Evolutionary conservation across 2,329 filamentous ascomycete genomes (phyloP).

Genomic region (Xylariaceae sp.): DNA sequence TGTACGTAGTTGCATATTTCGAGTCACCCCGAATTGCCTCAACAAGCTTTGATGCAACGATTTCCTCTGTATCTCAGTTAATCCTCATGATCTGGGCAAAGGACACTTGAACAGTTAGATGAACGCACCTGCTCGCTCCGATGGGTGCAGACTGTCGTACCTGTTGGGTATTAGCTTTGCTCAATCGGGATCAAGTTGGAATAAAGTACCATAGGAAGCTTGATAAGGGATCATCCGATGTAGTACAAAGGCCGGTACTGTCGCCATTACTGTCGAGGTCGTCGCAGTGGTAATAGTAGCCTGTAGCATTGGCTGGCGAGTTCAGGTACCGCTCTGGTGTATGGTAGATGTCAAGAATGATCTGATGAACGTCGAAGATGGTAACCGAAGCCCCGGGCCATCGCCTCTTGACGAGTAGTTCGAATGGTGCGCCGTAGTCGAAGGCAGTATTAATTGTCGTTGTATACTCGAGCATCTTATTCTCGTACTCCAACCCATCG

Average conservation of each 20-base stretch:
- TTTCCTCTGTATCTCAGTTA: slow-evolving; percentile 27
- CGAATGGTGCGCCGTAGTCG: slow-evolving; percentile 46
- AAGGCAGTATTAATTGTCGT: slow-evolving; percentile 47
- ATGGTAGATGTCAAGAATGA: slow-evolving; percentile 62
- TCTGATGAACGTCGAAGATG: slow-evolving; percentile 62
- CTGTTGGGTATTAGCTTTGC: slow-evolving; percentile 20
- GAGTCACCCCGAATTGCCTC: slow-evolving; percentile 20
- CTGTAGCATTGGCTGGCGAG: slow-evolving; percentile 58
- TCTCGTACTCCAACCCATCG: slow-evolving; percentile 44
- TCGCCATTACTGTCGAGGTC: slow-evolving; percentile 15
- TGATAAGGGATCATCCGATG: slow-evolving; percentile 42
- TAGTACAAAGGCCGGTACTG: slow-evolving; percentile 30
- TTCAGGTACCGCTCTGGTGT: slow-evolving; percentile 59
- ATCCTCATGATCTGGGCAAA: not conserved
- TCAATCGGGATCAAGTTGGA: not conserved
- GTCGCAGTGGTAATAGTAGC: slow-evolving; percentile 53
- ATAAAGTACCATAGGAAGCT: slow-evolving; percentile 61
- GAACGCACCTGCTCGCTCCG: slow-evolving; percentile 54
- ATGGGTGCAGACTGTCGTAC: slow-evolving; percentile 69
- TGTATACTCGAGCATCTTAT: slow-evolving; percentile 49
- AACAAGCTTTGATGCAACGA: slow-evolving; percentile 40
- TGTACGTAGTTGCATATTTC: slow-evolving; percentile 15
- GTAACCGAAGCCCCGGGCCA: slow-evolving; percentile 60
- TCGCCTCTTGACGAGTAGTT: slow-evolving; percentile 39
- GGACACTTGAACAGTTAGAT: slow-evolving; percentile 23